Evolutionary conservation across 2,329 filamentous ascomycete genomes (phyloP).

Genomic region (Geoglossum cookeanum): DNA sequence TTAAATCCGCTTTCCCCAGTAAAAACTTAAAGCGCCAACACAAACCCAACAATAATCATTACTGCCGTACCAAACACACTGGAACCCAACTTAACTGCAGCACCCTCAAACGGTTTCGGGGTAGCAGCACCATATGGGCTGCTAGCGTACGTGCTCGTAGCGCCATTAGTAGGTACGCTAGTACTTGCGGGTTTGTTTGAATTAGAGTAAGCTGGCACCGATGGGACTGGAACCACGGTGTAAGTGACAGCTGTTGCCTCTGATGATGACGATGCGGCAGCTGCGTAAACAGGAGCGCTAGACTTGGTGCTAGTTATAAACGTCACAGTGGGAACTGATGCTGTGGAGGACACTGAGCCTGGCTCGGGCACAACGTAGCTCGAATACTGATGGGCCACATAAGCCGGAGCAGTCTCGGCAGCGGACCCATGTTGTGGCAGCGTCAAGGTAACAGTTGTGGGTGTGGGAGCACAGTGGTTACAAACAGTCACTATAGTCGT

Average conservation of each 20-base stretch:
- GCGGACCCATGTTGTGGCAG: neutral
- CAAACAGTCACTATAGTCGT: constrained; percentile 18
- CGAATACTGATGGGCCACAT: neutral
- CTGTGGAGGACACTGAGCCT: neutral
- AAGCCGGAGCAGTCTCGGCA: neutral
- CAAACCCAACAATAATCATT: no score
- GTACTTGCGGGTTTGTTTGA: no score
- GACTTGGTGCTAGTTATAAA: neutral
- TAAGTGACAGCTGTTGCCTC: neutral
- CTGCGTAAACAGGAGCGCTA: neutral
- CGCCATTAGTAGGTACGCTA: no score
- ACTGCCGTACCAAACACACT: no score
- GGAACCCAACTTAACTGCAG: no score
- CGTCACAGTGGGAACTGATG: neutral
- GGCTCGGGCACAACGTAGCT: no score
- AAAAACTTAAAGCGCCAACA: no score
- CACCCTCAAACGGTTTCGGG: no score
- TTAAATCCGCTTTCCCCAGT: no score
- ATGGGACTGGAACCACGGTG: neutral
- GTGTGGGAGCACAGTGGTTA: constrained; percentile 26
- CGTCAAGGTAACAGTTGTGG: constrained; percentile 9
- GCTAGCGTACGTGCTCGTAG: no score
- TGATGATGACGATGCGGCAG: neutral
- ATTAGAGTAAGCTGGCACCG: neutral
- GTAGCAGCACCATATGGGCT: no score